Evolutionary conservation across 164 flowering plant genomes (phyloP), one percentile per base, ranked within the genome.

Genomic region (Vitis labrusca): DNA sequence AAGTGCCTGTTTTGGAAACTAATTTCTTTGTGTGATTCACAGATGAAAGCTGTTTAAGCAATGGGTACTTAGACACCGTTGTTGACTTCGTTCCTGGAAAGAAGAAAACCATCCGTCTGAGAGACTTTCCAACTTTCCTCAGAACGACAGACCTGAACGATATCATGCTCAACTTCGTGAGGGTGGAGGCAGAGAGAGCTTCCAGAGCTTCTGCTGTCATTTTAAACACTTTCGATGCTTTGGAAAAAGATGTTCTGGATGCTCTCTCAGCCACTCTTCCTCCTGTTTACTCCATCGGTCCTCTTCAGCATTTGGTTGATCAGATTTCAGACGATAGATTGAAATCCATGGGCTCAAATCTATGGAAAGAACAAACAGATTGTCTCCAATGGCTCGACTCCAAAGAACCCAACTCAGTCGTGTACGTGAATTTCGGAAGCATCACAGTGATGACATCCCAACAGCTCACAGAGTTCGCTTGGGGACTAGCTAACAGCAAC

Each of bases 1-100:
- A 23, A 23, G 27, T 23, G 27, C 27, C 2, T 23, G 27, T 23
- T 23, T 23, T 23, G 44, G 53, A 50, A 37, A 3, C 44, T 37
- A 37, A 37, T 37, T 16, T 11, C 10, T 59, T 63, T 63, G 3
- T 63, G 0, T 70, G 37, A 16, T 16, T 7, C 57, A 62, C 64
- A 84, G 87, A 81, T 79, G 69, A 64, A 16, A 78, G 76, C 59
- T 64, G 23, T 14, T 64, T 79, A 1, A 72, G 82, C 9, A 75
- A 83, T 51, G 88, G 82, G 11, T 81, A 76, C 30, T 63, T 84
- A 2, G 85, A 85, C 15, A 77, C 79, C 0, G 58, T 11, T 2
- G 61, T 86, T 0, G 85, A 84, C 50, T 71, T 82, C 79, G 72
- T 84, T 1, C 82, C 80, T 0, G 85, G 84, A 0, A 78, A 50